Evolutionary conservation across 495 filamentous ascomycete species (phyloP).

Genomic region (Aspergillus affinis): DNA sequence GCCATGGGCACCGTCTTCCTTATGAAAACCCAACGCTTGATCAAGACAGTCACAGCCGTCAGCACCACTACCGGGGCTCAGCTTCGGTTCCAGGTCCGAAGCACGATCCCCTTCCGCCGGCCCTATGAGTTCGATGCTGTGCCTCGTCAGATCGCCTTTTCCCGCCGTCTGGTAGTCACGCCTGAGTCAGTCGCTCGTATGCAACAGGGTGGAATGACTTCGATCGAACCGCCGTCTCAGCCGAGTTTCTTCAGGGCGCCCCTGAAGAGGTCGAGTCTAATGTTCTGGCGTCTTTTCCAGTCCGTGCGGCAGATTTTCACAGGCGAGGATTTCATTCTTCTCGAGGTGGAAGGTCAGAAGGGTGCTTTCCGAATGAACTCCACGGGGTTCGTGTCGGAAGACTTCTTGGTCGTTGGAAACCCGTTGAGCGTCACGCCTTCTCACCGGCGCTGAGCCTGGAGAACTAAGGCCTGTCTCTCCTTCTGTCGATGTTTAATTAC

Average conservation of each 20-base stretch:
- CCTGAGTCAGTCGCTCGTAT: constrained; percentile 25
- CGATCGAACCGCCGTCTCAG: constrained; percentile 11
- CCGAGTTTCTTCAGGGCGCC: constrained; percentile 41
- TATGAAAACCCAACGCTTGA: constrained; percentile 33
- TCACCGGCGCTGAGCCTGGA: neutral
- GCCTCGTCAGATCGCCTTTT: constrained; percentile 39
- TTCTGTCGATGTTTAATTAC: neutral
- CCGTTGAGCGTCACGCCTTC: constrained; percentile 20
- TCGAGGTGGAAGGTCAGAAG: constrained; percentile 44
- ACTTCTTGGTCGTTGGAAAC: constrained; percentile 38
- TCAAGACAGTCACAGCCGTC: constrained; percentile 39
- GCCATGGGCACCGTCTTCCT: constrained; percentile 44
- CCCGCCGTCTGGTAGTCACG: constrained; percentile 33
- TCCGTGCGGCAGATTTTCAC: constrained; percentile 45
- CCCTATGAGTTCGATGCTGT: constrained; percentile 39
- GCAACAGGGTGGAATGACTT: constrained; percentile 9
- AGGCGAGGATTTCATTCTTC: constrained; percentile 45
- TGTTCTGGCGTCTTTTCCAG: constrained; percentile 37
- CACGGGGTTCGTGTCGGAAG: constrained; percentile 37
- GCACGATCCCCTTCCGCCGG: constrained; percentile 42
- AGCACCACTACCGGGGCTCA: constrained; percentile 29
- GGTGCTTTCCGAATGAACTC: constrained; percentile 41
- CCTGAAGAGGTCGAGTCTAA: constrained; percentile 32
- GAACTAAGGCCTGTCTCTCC: neutral
- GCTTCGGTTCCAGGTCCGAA: constrained; percentile 39